These are phyloP conservation scores for Myxozyma nipponensis DNA, from an alignment of 805 yeast genomes.

Conservation along the genomic window DNA sequence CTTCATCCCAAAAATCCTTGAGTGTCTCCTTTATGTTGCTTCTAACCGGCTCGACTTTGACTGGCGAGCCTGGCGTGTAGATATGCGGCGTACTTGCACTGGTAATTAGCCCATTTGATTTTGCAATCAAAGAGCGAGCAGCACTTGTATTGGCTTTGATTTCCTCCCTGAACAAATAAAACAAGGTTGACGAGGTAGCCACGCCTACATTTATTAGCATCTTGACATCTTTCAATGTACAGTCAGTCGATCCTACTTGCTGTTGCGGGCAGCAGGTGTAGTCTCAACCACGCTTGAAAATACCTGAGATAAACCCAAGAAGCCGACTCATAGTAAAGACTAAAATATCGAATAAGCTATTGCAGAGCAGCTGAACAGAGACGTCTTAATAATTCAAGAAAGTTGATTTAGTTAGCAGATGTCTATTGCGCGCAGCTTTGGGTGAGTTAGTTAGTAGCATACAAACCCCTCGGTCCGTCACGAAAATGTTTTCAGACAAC, in stretches of 20 bases:
- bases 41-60: slow-evolving; percentile 39
- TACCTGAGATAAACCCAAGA: slow-evolving; percentile 56
- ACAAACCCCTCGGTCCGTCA: background rate
- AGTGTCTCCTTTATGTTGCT: slow-evolving; percentile 52
- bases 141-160: slow-evolving; percentile 47
- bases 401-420: too few species aligned
- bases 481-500: background rate
- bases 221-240: too few species aligned
- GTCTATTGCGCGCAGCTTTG: too few species aligned
- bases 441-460: too few species aligned
- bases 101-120: slow-evolving; percentile 40
- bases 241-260: too few species aligned
- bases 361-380: too few species aligned
- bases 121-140: slow-evolving; percentile 47
- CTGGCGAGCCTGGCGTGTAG: background rate
- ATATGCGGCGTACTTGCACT: background rate
- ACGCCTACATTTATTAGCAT: slow-evolving; percentile 43
- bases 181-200: slow-evolving; percentile 56
- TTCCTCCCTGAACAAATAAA: slow-evolving; percentile 58
- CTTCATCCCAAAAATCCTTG: slow-evolving; percentile 78
- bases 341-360: too few species aligned
- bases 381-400: too few species aligned
- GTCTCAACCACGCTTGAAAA: background rate
- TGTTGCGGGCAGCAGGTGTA: too few species aligned
- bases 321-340: slow-evolving; percentile 44